phyloP scores from a whole-genome alignment of 345 rosid genomes.

The Arabidopsis arenosa region DNA sequence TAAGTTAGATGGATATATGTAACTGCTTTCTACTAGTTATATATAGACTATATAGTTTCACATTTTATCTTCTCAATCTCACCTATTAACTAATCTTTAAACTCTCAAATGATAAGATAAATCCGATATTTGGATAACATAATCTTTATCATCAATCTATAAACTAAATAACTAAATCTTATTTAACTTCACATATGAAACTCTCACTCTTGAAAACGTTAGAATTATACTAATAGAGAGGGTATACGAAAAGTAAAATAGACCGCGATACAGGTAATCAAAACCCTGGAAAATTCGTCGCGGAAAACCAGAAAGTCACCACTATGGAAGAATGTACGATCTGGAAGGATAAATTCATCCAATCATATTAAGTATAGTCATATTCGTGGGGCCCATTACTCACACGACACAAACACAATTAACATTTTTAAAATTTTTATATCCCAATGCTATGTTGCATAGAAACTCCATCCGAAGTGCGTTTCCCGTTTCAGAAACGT shows the following conservation, averaged over 20 bases:
- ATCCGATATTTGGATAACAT: neutral
- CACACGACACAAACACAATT: constrained; percentile 34
- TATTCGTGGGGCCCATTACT: constrained; percentile 25
- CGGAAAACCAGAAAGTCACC: constrained; percentile 10
- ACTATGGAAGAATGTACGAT: neutral
- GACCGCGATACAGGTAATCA: constrained; percentile 10
- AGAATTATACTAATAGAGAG: neutral
- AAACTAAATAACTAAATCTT: no score
- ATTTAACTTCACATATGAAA: no score
- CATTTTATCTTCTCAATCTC: constrained; percentile 35
- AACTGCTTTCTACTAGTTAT: constrained; percentile 30
- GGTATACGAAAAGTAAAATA: neutral
- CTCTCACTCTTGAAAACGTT: no score
- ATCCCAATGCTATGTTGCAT: no score
- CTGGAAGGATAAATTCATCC: constrained; percentile 5
- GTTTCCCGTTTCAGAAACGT: no score
- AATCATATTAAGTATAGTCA: constrained; percentile 5
- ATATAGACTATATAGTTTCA: constrained; percentile 30
- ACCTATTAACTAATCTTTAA: constrained; percentile 21
- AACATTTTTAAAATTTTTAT: neutral
- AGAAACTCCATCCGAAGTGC: no score
- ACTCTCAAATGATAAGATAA: constrained; percentile 8
- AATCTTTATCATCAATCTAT: neutral
- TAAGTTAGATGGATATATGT: constrained; percentile 32
- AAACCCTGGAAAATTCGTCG: neutral